Conservation (phyloP, 352 stramenopile species). For the Phytophthora sansomeana region DNA sequence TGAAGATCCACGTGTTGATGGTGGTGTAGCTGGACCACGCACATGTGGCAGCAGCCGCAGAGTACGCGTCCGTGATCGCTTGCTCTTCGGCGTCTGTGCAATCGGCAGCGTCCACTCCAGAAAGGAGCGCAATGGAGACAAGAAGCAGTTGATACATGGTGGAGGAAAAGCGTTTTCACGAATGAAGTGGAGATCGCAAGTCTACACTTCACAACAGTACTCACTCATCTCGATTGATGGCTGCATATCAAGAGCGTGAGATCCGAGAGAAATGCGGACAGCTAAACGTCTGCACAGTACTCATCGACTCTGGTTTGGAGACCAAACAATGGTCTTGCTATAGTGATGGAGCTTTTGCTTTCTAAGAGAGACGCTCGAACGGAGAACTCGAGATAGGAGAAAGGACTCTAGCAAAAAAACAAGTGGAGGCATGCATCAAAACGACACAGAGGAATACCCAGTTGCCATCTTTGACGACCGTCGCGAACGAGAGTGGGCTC, state of each 20-base stretch:
- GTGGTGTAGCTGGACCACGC: conserved; percentile 22
- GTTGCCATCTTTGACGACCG: no score
- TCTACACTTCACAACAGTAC: no score
- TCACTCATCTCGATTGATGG: background rate
- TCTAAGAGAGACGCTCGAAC: no score
- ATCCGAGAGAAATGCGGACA: background rate
- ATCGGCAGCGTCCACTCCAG: conserved; percentile 4
- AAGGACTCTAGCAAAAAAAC: no score
- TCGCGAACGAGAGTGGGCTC: background rate
- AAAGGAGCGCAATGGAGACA: background rate
- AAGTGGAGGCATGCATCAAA: no score
- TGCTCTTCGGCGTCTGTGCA: conserved; percentile 23
- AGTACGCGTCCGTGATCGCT: conserved; percentile 20
- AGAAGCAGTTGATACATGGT: background rate
- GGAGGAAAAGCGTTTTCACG: background rate
- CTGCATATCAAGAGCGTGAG: background rate
- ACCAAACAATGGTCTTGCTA: no score
- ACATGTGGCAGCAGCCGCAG: conserved; percentile 12
- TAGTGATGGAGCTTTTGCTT: no score
- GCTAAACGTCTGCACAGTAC: background rate
- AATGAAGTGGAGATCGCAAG: background rate
- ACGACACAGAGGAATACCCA: no score
- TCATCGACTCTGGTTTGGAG: no score
- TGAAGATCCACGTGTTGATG: conserved; percentile 25
- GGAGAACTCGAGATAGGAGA: no score